Conservation (phyloP, 495 filamentous ascomycete genomes). For the Glarea lozoyensis region DNA sequence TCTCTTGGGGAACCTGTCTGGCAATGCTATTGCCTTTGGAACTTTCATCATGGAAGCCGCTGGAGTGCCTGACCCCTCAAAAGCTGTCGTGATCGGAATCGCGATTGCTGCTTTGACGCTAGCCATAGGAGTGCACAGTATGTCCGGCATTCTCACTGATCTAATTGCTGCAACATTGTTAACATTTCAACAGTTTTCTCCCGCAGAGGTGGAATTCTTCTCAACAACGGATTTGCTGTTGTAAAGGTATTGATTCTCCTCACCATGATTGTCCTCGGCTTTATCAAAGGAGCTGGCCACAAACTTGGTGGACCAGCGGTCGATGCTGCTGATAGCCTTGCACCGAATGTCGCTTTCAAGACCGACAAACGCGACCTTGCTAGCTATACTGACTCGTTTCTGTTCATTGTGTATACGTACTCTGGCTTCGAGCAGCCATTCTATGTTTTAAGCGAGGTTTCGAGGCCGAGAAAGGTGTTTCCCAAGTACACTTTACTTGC, state of each 20-base stretch:
- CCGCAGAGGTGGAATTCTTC: constrained; percentile 36
- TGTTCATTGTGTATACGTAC: constrained; percentile 18
- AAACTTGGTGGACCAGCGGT: background rate
- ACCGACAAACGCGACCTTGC: background rate
- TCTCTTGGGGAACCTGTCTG: constrained; percentile 38
- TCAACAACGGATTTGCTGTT: constrained; percentile 42
- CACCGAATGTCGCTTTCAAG: background rate
- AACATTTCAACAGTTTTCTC: too few relatives aligned
- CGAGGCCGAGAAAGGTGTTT: constrained; percentile 13
- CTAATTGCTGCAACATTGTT: too few relatives aligned
- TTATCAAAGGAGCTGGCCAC: constrained; percentile 17
- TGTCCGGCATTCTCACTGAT: too few relatives aligned
- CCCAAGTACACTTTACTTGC: constrained; percentile 10
- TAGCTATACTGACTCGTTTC: background rate
- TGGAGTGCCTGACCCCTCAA: constrained; percentile 6
- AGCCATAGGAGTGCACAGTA: constrained; percentile 38
- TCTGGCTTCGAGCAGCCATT: constrained; percentile 20
- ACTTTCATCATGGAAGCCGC: constrained; percentile 25
- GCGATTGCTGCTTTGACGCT: constrained; percentile 31
- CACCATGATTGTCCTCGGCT: constrained; percentile 29
- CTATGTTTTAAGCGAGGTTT: constrained; percentile 22
- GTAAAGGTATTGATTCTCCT: constrained; percentile 40
- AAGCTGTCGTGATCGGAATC: constrained; percentile 27
- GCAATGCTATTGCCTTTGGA: constrained; percentile 38
- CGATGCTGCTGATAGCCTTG: constrained; percentile 2